Evolutionary conservation across 2,329 filamentous ascomycete species (phyloP).

Genomic region (Stromatinia cepivora): DNA sequence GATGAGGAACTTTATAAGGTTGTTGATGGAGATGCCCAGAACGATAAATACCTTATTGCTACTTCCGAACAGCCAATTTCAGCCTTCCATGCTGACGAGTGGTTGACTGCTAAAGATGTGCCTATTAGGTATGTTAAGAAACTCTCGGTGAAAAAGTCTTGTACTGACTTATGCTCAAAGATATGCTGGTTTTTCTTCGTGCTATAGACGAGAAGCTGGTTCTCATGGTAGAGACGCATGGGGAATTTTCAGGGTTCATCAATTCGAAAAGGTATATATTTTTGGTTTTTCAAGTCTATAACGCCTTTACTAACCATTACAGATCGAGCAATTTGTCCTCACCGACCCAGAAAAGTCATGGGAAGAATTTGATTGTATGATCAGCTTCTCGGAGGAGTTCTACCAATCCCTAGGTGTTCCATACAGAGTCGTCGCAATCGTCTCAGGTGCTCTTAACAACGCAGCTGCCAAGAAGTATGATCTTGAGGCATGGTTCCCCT

Average conservation of each 20-base stretch:
- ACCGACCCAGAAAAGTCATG: conserved; percentile 88
- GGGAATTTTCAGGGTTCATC: conserved; percentile 97
- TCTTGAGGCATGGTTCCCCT: conserved; percentile 94
- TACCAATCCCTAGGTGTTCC: conserved; percentile 87
- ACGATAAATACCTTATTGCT: conserved; percentile 78
- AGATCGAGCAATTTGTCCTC: conserved; percentile 76
- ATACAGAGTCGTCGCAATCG: conserved; percentile 90
- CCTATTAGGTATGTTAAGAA: conserved; percentile 70
- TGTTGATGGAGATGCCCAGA: conserved; percentile 78
- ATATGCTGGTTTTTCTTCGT: conserved; percentile 88
- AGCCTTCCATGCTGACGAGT: conserved; percentile 89
- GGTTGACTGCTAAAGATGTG: conserved; percentile 80
- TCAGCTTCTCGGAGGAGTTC: conserved; percentile 86
- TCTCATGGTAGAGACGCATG: conserved; percentile 90
- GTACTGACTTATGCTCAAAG: conserved; percentile 36
- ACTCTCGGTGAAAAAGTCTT: not conserved
- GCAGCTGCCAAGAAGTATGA: conserved; percentile 91
- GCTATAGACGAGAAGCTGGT: conserved; percentile 94
- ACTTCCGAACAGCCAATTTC: conserved; percentile 96
- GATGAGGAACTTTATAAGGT: conserved; percentile 99
- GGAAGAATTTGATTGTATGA: conserved; percentile 94
- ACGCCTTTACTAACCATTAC: conserved; percentile 41
- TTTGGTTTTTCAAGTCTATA: conserved; percentile 25
- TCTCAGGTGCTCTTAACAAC: conserved; percentile 93
- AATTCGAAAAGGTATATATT: conserved; percentile 81